Evolutionary conservation across 1,284 basidiomycete species (phyloP), one percentile per base, ranked within the genome.

Genomic region (Rhodotorula glutinis): DNA sequence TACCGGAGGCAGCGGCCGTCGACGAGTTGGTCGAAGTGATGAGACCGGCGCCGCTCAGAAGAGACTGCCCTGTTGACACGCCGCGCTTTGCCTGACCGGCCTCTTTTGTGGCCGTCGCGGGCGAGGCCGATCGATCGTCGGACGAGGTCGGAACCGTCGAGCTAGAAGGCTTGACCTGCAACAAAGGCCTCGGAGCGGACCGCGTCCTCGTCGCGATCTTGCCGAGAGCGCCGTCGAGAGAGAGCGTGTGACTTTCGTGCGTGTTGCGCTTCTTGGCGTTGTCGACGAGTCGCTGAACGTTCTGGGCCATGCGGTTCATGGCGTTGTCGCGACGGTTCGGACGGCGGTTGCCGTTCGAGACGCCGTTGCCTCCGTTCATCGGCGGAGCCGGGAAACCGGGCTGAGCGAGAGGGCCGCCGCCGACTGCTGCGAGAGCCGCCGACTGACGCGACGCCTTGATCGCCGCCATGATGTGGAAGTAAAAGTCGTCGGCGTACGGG

Each of bases 401-500:
- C 43, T 44, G 43, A 16, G 43, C 47, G 23, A 55, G 60, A 25
- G 47, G 17, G 10, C 33, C 38, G 38, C 25, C 54, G 40, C 58
- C 58, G 38, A 23, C 25, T 25, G 58, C 47, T 1, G 49, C 58
- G 17, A 52, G 40, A 23, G 27, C 25, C 8, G 54, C 54, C 17
- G 40, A 17, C 54, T 43, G 38, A 21, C 54, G 64, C 38, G 59
- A 66, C 38, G 62, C 56, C 58, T 70, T 68, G 56, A 74, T 68
- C 47, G 89, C 82, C 54, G 90, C 89, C 81, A 90, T 82, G 25
- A 98, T 93, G 80, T 98, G 95, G 11, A 93, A 95, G 77, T 99
- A 98, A 78, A 97, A 99, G 78, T 99, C 96, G 73, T 97, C 94
- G 44, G 91, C 86, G 79, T 96, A 98, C 0, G 96, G 96, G 81